These are phyloP conservation scores for Umbelopsis sp. DNA, from an alignment of 371 early-diverging fungal genomes.

Conservation along the genomic window DNA sequence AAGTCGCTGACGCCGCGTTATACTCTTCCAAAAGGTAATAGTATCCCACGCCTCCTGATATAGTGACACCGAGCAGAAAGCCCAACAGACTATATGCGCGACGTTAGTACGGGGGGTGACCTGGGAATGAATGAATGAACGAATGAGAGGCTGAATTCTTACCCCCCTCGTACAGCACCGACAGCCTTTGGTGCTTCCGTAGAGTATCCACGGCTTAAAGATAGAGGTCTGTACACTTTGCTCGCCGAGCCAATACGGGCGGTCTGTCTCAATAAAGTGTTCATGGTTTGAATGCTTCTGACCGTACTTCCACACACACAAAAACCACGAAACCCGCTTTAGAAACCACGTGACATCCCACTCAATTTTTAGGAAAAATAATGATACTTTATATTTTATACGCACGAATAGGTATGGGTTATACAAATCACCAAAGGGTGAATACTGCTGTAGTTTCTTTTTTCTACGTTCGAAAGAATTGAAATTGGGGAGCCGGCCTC, in stretches of 20 bases:
- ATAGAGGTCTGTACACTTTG: background rate
- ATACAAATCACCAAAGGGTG: background rate
- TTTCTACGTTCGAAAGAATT: background rate
- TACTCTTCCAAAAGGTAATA: conserved; percentile 84
- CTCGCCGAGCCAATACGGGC: background rate
- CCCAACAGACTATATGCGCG: conserved; percentile 67
- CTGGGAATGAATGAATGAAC: background rate
- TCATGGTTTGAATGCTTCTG: background rate
- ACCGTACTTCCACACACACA: too few species aligned
- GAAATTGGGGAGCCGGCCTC: background rate
- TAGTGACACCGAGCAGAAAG: conserved; percentile 76
- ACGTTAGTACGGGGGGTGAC: too few species aligned
- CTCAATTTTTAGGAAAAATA: too few species aligned
- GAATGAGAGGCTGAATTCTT: background rate
- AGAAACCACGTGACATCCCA: background rate
- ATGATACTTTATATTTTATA: background rate
- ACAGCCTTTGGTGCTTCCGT: background rate
- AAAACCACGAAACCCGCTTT: background rate
- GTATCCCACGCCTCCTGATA: conserved; percentile 79
- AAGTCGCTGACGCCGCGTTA: conserved; percentile 68
- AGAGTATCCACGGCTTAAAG: background rate
- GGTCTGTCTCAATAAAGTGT: background rate
- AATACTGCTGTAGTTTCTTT: background rate
- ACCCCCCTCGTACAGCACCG: conserved; percentile 12
- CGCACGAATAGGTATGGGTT: background rate